Evolutionary conservation across 768 basidiomycete genomes (phyloP).

Genomic region (Rubroboletus pulcherrimus): DNA sequence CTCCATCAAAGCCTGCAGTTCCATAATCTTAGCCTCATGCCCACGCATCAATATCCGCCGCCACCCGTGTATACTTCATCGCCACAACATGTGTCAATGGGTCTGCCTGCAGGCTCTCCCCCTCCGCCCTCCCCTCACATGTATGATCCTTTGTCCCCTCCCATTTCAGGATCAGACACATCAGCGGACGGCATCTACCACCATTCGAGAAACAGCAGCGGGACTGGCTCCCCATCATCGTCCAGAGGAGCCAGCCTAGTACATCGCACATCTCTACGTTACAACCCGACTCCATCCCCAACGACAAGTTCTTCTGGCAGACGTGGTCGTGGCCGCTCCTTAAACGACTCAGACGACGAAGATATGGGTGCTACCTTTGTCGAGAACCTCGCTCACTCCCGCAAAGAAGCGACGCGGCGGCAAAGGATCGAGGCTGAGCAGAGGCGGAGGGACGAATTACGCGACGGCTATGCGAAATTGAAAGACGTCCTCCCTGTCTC

Average conservation of each 20-base stretch:
- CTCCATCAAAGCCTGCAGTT: slow-evolving; percentile 64
- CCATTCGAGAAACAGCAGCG: slow-evolving; percentile 68
- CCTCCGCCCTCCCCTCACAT: slow-evolving; percentile 75
- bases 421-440: slow-evolving; percentile 91
- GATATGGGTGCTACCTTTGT: slow-evolving; percentile 64
- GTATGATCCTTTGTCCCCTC: slow-evolving; percentile 82
- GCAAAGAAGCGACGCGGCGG: slow-evolving; percentile 80
- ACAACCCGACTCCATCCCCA: slow-evolving; percentile 81
- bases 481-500: slow-evolving; percentile 84
- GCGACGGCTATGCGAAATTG: slow-evolving; percentile 85
- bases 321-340: slow-evolving; percentile 61
- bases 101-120: slow-evolving; percentile 61
- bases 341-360: slow-evolving; percentile 75
- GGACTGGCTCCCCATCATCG: slow-evolving; percentile 72
- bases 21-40: slow-evolving; percentile 61
- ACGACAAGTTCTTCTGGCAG: slow-evolving; percentile 66
- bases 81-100: slow-evolving; percentile 69
- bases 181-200: slow-evolving; percentile 81
- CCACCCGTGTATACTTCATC: slow-evolving; percentile 54
- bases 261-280: slow-evolving; percentile 64
- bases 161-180: slow-evolving; percentile 86
- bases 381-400: slow-evolving; percentile 69
- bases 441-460: slow-evolving; percentile 80
- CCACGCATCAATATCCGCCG: slow-evolving; percentile 59
- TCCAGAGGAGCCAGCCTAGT: slow-evolving; percentile 75